Conservation (phyloP, 768 basidiomycete genomes). For the Trametes maxima region DNA sequence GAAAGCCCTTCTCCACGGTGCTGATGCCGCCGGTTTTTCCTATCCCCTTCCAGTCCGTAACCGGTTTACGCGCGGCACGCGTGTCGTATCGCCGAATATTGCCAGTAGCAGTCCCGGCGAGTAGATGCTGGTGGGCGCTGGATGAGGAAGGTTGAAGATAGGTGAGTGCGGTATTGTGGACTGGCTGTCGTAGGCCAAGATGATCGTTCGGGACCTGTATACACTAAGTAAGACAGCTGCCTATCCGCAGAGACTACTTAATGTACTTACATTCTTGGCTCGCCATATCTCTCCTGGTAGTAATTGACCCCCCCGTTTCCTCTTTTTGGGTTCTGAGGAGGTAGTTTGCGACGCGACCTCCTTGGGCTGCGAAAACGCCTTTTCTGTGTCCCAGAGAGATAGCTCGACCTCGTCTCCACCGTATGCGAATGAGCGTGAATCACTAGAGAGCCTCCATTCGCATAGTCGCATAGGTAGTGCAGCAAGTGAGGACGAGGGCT, state of each 20-base stretch:
- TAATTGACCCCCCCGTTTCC: slow-evolving; percentile 58
- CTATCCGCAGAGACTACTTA: not conserved
- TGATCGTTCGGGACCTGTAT: slow-evolving; percentile 69
- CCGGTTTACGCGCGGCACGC: slow-evolving; percentile 65
- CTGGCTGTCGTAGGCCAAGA: slow-evolving; percentile 75
- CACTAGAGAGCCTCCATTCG: slow-evolving; percentile 62
- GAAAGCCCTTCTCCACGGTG: slow-evolving; percentile 55
- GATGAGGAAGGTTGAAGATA: slow-evolving; percentile 49
- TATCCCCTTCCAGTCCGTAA: slow-evolving; percentile 64
- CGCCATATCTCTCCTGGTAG: slow-evolving; percentile 82
- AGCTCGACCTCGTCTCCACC: slow-evolving; percentile 87
- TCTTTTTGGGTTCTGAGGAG: slow-evolving; percentile 45
- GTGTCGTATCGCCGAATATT: slow-evolving; percentile 79
- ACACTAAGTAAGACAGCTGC: not conserved
- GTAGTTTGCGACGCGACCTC: slow-evolving; percentile 25
- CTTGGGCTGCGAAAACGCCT: slow-evolving; percentile 43
- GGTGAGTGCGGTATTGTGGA: slow-evolving; percentile 70
- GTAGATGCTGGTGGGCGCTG: slow-evolving; percentile 49
- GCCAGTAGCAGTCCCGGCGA: slow-evolving; percentile 75
- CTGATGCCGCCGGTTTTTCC: slow-evolving; percentile 65
- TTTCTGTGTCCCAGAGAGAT: slow-evolving; percentile 77
- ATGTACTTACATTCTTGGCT: slow-evolving; percentile 67
- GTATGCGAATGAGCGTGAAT: slow-evolving; percentile 66
- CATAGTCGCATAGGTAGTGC: slow-evolving; percentile 69
- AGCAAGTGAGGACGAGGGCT: slow-evolving; percentile 29